phyloP scores from a whole-genome alignment of 202 grass and related monocot genomes.

The Carex arenaria region DNA sequence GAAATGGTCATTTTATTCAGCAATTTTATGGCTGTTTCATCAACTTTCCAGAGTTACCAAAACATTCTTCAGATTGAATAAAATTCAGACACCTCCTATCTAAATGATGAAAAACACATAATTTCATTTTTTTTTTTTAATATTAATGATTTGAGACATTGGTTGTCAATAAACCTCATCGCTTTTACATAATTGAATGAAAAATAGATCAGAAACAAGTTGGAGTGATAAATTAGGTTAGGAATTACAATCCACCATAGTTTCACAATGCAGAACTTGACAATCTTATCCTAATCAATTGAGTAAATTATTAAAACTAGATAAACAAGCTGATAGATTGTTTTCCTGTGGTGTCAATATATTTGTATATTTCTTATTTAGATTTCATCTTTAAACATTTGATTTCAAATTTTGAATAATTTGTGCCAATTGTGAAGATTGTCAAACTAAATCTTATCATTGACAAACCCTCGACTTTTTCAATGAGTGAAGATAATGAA shows the following conservation, averaged over 20 bases:
- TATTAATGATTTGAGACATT: background rate
- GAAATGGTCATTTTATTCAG: background rate
- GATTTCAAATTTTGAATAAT: background rate
- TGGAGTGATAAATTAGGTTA: background rate
- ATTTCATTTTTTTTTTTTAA: background rate
- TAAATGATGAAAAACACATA: background rate
- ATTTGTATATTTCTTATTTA: background rate
- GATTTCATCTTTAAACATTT: background rate
- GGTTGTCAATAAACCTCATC: background rate
- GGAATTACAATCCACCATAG: background rate
- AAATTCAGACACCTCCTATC: background rate
- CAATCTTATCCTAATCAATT: background rate
- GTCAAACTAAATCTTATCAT: background rate
- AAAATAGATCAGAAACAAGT: background rate
- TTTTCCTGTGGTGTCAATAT: background rate
- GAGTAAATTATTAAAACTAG: slow-evolving; percentile 2
- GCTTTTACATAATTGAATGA: background rate
- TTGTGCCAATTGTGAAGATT: background rate
- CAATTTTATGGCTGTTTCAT: background rate
- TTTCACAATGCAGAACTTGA: background rate
- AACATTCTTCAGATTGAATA: background rate
- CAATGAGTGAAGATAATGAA: background rate
- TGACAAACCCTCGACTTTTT: background rate
- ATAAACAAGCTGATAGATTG: background rate
- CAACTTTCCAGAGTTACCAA: background rate